Percentiles rank a stretch among this genome's conserved stretches.
Evolutionary conservation across 768 basidiomycete species (phyloP).

Genomic region (Clitopilus hobsonii): DNA sequence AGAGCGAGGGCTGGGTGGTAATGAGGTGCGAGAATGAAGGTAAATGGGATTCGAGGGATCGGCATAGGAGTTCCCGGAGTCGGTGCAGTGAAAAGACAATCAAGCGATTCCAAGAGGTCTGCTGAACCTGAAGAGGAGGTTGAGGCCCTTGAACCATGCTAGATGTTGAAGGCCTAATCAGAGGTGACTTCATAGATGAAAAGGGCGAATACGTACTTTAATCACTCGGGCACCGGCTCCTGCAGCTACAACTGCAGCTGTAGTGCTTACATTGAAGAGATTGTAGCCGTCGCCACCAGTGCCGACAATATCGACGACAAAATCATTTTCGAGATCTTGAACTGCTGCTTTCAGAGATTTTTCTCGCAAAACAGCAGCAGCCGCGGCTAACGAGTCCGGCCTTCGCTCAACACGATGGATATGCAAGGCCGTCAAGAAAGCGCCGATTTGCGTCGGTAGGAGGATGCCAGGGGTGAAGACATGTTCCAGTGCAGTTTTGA

Average conservation of each 20-base stretch:
- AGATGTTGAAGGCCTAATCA: slow-evolving; percentile 8
- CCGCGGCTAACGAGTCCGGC: slow-evolving; percentile 73
- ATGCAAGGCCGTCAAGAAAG: slow-evolving; percentile 85
- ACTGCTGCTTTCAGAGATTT: slow-evolving; percentile 62
- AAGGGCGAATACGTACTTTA: slow-evolving; percentile 58
- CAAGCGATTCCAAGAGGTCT: slow-evolving; percentile 83
- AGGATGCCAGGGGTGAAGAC: slow-evolving; percentile 63
- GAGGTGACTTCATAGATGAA: not conserved
- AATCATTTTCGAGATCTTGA: slow-evolving; percentile 58
- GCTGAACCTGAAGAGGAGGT: slow-evolving; percentile 94
- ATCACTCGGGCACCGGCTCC: slow-evolving; percentile 91
- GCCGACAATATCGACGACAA: slow-evolving; percentile 77
- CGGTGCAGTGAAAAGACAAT: slow-evolving; percentile 67
- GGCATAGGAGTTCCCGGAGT: slow-evolving; percentile 50
- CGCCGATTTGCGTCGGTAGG: slow-evolving; percentile 75
- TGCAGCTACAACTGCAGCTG: slow-evolving; percentile 89
- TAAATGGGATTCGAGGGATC: slow-evolving; percentile 73
- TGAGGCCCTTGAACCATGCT: slow-evolving; percentile 91
- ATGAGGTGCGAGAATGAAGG: slow-evolving; percentile 90
- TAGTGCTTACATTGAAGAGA: slow-evolving; percentile 95
- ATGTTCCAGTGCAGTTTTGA: slow-evolving; percentile 68
- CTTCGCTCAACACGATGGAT: slow-evolving; percentile 72
- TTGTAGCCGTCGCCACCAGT: slow-evolving; percentile 96
- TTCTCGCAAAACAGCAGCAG: slow-evolving; percentile 69
- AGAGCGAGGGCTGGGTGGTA: slow-evolving; percentile 85